Percentiles rank a stretch among this genome's conserved stretches.
Evolutionary conservation across 169 alveolate species (phyloP).

Genomic region (Eimeria nieschulzi): DNA sequence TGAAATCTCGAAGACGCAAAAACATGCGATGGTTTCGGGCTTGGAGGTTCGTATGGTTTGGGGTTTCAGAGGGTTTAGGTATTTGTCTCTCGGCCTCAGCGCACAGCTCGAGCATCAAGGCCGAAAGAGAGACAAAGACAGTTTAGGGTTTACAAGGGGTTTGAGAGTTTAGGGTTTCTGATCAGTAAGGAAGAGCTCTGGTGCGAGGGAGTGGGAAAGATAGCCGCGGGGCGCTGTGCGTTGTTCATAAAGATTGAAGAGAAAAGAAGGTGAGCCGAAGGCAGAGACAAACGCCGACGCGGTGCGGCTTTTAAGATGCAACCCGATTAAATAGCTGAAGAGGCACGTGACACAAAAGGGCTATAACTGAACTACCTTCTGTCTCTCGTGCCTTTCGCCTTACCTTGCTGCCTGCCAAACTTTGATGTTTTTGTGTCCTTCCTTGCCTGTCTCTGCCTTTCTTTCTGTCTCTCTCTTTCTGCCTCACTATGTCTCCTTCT

Average conservation of each 20-base stretch:
- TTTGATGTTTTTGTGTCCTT: no score
- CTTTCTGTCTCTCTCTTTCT: not conserved
- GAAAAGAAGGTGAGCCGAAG: not conserved
- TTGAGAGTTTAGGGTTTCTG: conserved; percentile 23
- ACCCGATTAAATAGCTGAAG: conserved; percentile 54
- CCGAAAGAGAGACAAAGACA: no score
- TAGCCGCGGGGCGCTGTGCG: not conserved
- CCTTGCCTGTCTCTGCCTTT: not conserved
- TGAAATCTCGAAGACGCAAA: not conserved
- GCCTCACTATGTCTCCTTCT: not conserved
- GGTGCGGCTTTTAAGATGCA: conserved; percentile 36
- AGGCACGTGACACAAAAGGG: not conserved
- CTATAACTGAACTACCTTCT: not conserved
- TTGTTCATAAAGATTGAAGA: not conserved
- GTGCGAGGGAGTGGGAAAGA: not conserved
- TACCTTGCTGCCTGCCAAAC: no score
- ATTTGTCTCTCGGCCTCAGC: no score
- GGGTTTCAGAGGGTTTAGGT: no score
- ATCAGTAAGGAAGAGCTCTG: conserved; percentile 24
- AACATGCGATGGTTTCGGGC: not conserved
- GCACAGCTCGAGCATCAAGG: no score
- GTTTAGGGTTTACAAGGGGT: conserved; percentile 16
- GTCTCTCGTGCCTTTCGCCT: no score
- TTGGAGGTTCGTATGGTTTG: no score
- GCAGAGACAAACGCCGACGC: not conserved